Percentiles rank a stretch among this genome's conserved stretches.
phyloP scores from a whole-genome alignment of 1,284 basidiomycete species.

The Fomitopsis betulina region DNA sequence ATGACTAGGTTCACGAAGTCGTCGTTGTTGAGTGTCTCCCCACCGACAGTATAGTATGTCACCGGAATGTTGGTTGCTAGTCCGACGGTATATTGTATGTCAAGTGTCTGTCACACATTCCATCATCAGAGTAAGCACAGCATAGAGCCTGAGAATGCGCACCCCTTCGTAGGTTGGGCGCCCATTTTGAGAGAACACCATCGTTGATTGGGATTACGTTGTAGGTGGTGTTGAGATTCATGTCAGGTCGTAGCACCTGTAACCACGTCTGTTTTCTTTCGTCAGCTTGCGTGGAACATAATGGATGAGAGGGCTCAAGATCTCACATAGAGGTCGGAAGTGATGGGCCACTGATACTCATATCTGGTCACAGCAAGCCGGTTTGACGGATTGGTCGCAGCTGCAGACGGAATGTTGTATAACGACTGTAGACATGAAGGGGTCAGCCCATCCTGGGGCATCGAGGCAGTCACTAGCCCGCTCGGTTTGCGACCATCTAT shows the following conservation, averaged over 20 bases:
- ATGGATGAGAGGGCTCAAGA: neutral
- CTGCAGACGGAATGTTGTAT: conserved; percentile 47
- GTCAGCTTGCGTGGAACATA: no score
- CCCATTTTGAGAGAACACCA: no score
- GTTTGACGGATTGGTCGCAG: conserved; percentile 37
- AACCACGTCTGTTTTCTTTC: conserved; percentile 39
- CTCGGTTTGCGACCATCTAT: neutral
- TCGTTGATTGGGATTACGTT: neutral
- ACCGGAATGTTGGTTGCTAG: conserved; percentile 45
- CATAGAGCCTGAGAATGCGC: neutral
- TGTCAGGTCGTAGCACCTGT: conserved; percentile 43
- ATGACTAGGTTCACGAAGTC: conserved; percentile 19
- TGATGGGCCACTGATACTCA: conserved; percentile 36
- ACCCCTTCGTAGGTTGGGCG: no score
- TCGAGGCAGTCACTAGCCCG: neutral
- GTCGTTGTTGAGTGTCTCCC: conserved; percentile 11
- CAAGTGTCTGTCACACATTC: conserved; percentile 34
- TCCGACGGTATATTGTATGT: conserved; percentile 59
- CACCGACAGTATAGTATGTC: conserved; percentile 16
- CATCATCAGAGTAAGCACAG: neutral
- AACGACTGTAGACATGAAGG: conserved; percentile 49
- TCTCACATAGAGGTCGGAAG: neutral
- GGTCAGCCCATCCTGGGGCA: neutral
- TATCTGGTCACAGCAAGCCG: conserved; percentile 54
- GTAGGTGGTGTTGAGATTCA: conserved; percentile 28